Conservation (phyloP, 2,329 filamentous ascomycete species). For the Onygena corvina region DNA sequence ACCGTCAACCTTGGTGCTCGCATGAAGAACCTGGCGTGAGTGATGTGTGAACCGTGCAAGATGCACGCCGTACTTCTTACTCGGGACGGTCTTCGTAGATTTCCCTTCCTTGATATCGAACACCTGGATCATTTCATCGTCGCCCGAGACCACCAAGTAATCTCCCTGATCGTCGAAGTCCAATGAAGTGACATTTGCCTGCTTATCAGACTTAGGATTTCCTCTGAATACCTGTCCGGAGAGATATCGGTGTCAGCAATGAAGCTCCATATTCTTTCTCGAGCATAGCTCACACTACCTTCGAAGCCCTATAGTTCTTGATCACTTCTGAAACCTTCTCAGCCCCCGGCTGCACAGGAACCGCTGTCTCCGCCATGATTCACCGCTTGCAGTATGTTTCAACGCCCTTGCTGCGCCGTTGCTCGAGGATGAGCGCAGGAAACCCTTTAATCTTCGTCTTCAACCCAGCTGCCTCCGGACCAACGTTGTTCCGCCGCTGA, state of each 20-base stretch:
- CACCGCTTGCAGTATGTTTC: neutral
- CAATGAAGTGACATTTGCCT: constrained; percentile 66
- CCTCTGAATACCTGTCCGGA: constrained; percentile 23
- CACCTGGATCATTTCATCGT: constrained; percentile 89
- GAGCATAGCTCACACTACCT: too few species aligned
- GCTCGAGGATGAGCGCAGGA: too few species aligned
- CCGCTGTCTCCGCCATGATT: constrained; percentile 20
- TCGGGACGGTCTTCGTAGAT: constrained; percentile 76
- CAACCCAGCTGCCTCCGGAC: too few species aligned
- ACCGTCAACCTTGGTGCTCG: constrained; percentile 90
- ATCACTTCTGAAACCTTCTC: constrained; percentile 64
- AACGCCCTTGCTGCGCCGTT: too few species aligned
- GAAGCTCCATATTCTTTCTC: too few species aligned
- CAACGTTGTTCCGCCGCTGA: too few species aligned
- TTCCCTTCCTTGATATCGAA: constrained; percentile 88
- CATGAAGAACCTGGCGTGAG: constrained; percentile 81
- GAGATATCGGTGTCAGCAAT: too few species aligned
- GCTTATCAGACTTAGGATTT: constrained; percentile 28
- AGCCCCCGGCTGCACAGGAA: constrained; percentile 20
- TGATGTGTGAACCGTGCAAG: constrained; percentile 91
- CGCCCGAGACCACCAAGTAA: constrained; percentile 77
- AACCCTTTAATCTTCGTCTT: too few species aligned
- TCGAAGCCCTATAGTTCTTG: constrained; percentile 63
- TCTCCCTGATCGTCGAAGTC: constrained; percentile 96
- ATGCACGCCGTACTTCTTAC: constrained; percentile 94